Conservation (phyloP, 805 yeast species). For the Barnettozyma botsteinii region DNA sequence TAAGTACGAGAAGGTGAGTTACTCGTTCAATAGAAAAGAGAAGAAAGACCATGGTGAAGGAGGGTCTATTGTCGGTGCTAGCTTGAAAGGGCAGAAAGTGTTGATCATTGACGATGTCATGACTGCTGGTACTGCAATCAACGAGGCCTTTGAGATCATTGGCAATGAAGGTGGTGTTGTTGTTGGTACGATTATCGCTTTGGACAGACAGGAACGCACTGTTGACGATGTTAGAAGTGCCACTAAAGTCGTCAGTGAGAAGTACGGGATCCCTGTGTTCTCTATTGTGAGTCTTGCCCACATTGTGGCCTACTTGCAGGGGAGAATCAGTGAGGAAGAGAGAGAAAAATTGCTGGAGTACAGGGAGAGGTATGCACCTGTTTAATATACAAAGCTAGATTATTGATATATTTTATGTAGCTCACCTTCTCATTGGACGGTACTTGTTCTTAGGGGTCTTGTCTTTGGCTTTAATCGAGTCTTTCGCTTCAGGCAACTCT, state of each 20-base stretch:
- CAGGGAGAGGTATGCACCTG: slow-evolving; percentile 33
- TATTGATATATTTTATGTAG: background rate
- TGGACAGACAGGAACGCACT: slow-evolving; percentile 89
- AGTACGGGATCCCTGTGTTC: slow-evolving; percentile 75
- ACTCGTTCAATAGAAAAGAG: slow-evolving; percentile 95
- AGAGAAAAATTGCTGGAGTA: slow-evolving; percentile 54
- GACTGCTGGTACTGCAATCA: slow-evolving; percentile 98
- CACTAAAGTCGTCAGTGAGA: slow-evolving; percentile 68
- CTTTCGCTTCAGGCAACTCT: slow-evolving; percentile 25
- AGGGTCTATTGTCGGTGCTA: slow-evolving; percentile 85
- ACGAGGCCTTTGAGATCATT: slow-evolving; percentile 86
- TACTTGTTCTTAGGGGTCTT: slow-evolving; percentile 44
- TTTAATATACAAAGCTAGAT: background rate
- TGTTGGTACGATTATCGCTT: slow-evolving; percentile 82
- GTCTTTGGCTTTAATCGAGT: slow-evolving; percentile 39
- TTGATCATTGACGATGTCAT: slow-evolving; percentile 94
- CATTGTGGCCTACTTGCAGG: slow-evolving; percentile 57
- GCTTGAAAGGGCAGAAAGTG: slow-evolving; percentile 63
- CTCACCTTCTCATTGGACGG: slow-evolving; percentile 52
- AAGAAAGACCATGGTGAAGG: slow-evolving; percentile 98
- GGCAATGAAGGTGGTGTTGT: slow-evolving; percentile 61
- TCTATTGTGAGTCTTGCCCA: slow-evolving; percentile 74
- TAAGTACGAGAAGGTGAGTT: slow-evolving; percentile 66
- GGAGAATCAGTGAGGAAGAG: slow-evolving; percentile 52
- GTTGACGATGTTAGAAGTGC: slow-evolving; percentile 69